Base-by-base conservation (phyloP, 306 rosid species). In the Morella rubra region DNA sequence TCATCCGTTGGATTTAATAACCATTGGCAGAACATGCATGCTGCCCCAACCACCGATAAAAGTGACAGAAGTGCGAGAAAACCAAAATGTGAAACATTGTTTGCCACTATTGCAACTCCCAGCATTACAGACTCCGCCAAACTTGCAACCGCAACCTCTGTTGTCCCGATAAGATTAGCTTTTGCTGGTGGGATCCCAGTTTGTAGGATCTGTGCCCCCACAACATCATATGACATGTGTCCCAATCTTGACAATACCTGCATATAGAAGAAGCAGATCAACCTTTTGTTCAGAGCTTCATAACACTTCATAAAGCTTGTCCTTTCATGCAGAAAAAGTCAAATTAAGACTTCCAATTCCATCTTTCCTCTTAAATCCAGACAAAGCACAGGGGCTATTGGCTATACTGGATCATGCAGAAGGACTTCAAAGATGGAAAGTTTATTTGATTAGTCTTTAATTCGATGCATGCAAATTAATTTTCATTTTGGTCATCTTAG, bases 161-260 rank as follows among this genome's bases (percentile, higher is more conserved):
- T 96, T 19, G 99, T 86, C 77, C 96, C 96, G 58, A 92, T 96
- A 79, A 96, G 87, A 85, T 92, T 91, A 69, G 97, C 97, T 88
- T 96, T 92, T 24, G 97, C 90, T n/a, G 96, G 82, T 32, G 98
- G 99, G 82, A 92, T 91, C 55, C 97, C 97, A 19, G 94, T 96
- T 78, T 96, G 99, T 71, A 92, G 85, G 86, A 96, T 96, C 84
- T 96, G 99, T 5, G 89, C 96, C 80, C 91, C 98, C 62, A 91
- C 98, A 51, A 96, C 97, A 78, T 91, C 95, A 8, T 96, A 92
- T 47, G 99, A 96, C 97, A 91, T 91, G 91, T 96, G 95, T 74
- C 99, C 98, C 60, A 92, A 71, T 83, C 97, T 89, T 2, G 99
- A 96, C 65, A 92, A 69, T 78, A 96, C 90, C 97, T 96, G 88